These are phyloP conservation scores for Cyberlindnera japonica DNA, from an alignment of 805 yeast genomes.

Conservation along the genomic window DNA sequence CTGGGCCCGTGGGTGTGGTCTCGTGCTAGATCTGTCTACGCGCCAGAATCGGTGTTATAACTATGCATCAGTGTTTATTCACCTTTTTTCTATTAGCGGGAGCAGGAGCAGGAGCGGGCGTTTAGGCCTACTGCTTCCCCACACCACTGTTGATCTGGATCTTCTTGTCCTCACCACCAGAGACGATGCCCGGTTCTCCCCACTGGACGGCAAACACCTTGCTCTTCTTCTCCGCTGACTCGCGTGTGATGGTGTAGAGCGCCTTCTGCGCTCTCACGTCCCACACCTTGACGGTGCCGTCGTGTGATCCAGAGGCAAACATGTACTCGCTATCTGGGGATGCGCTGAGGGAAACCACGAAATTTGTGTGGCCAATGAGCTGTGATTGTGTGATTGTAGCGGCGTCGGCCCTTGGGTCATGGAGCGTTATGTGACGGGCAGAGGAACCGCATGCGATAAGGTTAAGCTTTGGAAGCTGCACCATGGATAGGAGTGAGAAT, in stretches of 20 bases:
- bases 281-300: constrained; percentile 94
- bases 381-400: constrained; percentile 64
- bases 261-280: constrained; percentile 84
- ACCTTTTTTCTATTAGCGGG: too few species aligned
- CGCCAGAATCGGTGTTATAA: too few species aligned
- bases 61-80: too few species aligned
- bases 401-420: constrained; percentile 78
- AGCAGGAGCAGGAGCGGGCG: too few species aligned
- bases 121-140: constrained; percentile 11
- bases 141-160: constrained; percentile 67
- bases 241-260: constrained; percentile 78
- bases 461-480: constrained; percentile 62
- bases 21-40: too few species aligned
- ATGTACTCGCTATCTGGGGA: constrained; percentile 76
- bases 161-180: constrained; percentile 94
- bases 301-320: constrained; percentile 92
- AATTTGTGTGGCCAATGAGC: constrained; percentile 85
- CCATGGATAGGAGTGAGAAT: constrained; percentile 73
- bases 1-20: too few species aligned
- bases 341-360: constrained; percentile 75
- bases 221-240: constrained; percentile 44
- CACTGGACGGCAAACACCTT: constrained; percentile 88
- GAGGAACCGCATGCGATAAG: constrained; percentile 91
- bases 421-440: constrained; percentile 93
- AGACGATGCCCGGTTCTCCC: constrained; percentile 75